Evolutionary conservation across 2,329 filamentous ascomycete species (phyloP).

Genomic region (Passalora sequoiae): DNA sequence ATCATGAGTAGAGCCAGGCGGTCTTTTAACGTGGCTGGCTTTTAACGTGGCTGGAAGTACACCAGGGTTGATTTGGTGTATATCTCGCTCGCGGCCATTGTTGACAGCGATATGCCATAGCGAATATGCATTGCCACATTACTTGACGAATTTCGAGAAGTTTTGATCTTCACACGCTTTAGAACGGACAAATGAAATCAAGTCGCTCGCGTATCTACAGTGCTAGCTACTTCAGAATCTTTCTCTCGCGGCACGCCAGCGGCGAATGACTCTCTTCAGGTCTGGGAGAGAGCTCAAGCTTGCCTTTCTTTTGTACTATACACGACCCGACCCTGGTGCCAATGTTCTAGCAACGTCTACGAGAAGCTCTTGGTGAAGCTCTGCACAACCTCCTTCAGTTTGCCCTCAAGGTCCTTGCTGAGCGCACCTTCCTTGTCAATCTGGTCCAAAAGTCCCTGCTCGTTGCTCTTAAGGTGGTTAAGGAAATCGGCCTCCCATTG

Average conservation of each 20-base stretch:
- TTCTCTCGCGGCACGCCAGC: slow-evolving; percentile 14
- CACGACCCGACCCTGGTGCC: slow-evolving; percentile 22
- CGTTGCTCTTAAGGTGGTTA: slow-evolving; percentile 83
- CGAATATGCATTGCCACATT: no score
- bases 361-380: slow-evolving; percentile 93
- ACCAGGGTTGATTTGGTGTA: no score
- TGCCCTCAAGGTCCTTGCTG: slow-evolving; percentile 87
- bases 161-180: no score
- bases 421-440: slow-evolving; percentile 95
- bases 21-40: no score
- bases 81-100: no score
- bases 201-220: slow-evolving; percentile 29
- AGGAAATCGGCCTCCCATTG: slow-evolving; percentile 95
- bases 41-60: no score
- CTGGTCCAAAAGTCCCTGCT: slow-evolving; percentile 72
- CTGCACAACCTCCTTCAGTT: slow-evolving; percentile 69
- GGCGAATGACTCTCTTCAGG: slow-evolving; percentile 14
- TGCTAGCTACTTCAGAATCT: slow-evolving; percentile 15
- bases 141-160: no score
- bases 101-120: no score
- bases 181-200: slow-evolving; percentile 24
- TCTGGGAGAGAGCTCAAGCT: slow-evolving; percentile 22
- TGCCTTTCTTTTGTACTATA: slow-evolving; percentile 31
- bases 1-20: no score
- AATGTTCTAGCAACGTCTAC: slow-evolving; percentile 33